These are phyloP conservation scores for Aspergillus ochraceus DNA, from an alignment of 2,329 filamentous ascomycete genomes.

Conservation along the genomic window DNA sequence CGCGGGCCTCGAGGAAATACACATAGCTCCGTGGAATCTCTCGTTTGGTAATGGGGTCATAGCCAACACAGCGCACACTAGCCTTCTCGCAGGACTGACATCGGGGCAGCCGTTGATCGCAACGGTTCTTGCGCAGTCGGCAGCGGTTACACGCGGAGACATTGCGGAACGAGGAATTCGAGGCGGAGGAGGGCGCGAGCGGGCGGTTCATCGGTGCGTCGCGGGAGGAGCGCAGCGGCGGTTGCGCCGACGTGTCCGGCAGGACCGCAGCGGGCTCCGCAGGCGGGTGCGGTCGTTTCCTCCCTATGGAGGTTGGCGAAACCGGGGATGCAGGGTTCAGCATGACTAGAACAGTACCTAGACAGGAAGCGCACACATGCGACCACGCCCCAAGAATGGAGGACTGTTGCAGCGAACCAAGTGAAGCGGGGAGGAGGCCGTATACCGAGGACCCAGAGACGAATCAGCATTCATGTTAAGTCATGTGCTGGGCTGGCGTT, in stretches of 20 bases:
- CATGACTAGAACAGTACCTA: conserved; percentile 30
- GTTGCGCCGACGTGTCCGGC: conserved; percentile 19
- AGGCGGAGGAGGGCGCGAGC: conserved; percentile 22
- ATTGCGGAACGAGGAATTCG: conserved; percentile 65
- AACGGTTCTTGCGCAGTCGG: conserved; percentile 87
- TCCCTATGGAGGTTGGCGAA: conserved; percentile 34
- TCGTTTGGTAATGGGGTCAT: conserved; percentile 93
- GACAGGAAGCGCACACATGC: conserved; percentile 24
- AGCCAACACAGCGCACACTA: conserved; percentile 87
- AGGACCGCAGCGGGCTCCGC: conserved; percentile 27
- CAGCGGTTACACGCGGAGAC: conserved; percentile 95
- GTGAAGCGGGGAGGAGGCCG: conserved; percentile 8
- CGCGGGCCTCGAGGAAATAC: conserved; percentile 86
- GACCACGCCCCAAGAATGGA: conserved; percentile 33
- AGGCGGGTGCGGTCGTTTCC: conserved; percentile 38
- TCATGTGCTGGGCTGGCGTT: conserved; percentile 11
- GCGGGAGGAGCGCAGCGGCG: conserved; percentile 19
- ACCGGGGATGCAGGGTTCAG: conserved; percentile 32
- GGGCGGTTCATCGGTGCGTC: conserved; percentile 17
- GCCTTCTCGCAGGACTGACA: conserved; percentile 93
- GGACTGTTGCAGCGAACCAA: conserved; percentile 16
- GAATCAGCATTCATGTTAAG: conserved; percentile 33
- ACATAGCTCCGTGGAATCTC: conserved; percentile 94
- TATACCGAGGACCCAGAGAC: conserved; percentile 17
- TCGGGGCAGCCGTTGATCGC: conserved; percentile 87